Evolutionary conservation across 164 flowering plant genomes (phyloP).

Genomic region (Piper longum): DNA sequence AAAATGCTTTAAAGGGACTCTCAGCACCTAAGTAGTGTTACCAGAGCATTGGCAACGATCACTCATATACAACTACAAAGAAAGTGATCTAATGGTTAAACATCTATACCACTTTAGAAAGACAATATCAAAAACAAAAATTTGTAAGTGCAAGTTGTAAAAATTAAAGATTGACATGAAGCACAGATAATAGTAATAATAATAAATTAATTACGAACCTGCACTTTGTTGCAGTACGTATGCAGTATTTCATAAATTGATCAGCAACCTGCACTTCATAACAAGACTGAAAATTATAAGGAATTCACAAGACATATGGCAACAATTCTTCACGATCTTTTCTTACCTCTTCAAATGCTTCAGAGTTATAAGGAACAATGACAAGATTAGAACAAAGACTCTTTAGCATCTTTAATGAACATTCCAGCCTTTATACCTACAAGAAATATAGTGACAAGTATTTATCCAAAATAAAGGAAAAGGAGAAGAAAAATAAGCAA

Average conservation of each 20-base stretch:
- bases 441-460: not conserved
- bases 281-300: not conserved
- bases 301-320: no score
- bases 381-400: slow-evolving; percentile 82
- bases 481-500: not conserved
- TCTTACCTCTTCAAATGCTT: slow-evolving; percentile 23
- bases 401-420: slow-evolving; percentile 91
- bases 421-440: slow-evolving; percentile 87
- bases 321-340: no score
- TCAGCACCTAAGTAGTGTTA: slow-evolving; percentile 43
- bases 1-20: slow-evolving; percentile 94
- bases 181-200: not conserved
- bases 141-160: no score
- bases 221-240: slow-evolving; percentile 75
- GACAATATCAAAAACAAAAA: no score
- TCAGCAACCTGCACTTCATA: slow-evolving; percentile 71
- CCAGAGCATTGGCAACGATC: no score
- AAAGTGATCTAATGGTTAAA: no score
- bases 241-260: slow-evolving; percentile 77
- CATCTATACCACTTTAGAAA: no score
- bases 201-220: slow-evolving; percentile 29
- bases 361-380: slow-evolving; percentile 77
- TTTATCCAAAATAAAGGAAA: no score
- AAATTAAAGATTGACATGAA: not conserved
- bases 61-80: no score